Evolutionary conservation across 2,329 filamentous ascomycete species (phyloP).

Genomic region (Exophiala spinifera): DNA sequence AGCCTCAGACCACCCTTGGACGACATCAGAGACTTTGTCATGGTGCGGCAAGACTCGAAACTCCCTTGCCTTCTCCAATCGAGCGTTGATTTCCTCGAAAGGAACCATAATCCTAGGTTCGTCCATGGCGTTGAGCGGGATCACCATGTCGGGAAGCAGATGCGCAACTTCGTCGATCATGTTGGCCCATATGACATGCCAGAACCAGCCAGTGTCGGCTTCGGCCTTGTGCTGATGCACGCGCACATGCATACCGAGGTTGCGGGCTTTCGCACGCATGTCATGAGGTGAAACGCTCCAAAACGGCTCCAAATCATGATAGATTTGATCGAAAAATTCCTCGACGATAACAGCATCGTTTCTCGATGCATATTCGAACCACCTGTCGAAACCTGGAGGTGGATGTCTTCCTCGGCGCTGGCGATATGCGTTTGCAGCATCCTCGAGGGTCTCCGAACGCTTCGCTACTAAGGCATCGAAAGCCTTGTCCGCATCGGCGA

Average conservation of each 20-base stretch:
- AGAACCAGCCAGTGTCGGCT: slow-evolving; percentile 4
- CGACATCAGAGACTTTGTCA: background rate
- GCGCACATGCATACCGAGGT: slow-evolving; percentile 1
- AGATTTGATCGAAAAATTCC: slow-evolving; percentile 52
- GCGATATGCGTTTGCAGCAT: slow-evolving; percentile 44
- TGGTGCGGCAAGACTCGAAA: background rate
- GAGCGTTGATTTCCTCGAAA: slow-evolving; percentile 43
- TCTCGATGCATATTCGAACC: slow-evolving; percentile 46
- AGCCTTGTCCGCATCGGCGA: background rate
- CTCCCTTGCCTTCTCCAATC: background rate
- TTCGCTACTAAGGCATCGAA: slow-evolving; percentile 29
- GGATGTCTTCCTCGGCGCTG: slow-evolving; percentile 47
- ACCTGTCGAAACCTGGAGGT: slow-evolving; percentile 49
- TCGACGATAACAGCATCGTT: slow-evolving; percentile 47
- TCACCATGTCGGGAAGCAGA: slow-evolving; percentile 45
- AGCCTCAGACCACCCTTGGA: background rate
- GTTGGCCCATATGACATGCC: slow-evolving; percentile 10
- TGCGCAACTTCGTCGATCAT: slow-evolving; percentile 38
- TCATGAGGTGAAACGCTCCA: slow-evolving; percentile 45
- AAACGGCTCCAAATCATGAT: slow-evolving; percentile 49
- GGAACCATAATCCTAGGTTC: slow-evolving; percentile 48
- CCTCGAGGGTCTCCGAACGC: slow-evolving; percentile 37
- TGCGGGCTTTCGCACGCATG: slow-evolving; percentile 29
- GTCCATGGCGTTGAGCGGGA: slow-evolving; percentile 51
- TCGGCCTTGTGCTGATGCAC: background rate